These are phyloP conservation scores for Rhodotorula taiwanensis DNA, from an alignment of 768 basidiomycete genomes.

Conservation along the genomic window DNA sequence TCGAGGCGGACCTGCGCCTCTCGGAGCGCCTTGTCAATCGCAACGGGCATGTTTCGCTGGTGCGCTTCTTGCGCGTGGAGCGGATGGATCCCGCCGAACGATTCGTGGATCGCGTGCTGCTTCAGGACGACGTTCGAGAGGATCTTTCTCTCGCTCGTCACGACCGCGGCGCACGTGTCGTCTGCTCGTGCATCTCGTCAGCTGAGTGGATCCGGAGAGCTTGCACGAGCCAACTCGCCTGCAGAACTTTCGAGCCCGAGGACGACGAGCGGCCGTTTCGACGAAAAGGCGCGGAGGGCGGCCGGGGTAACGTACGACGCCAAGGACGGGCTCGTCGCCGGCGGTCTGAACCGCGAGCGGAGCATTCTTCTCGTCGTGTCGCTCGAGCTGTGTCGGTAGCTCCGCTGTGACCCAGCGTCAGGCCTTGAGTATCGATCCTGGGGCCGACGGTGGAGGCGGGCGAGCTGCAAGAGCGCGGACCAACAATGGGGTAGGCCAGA, in stretches of 20 bases:
- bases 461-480: too few species aligned
- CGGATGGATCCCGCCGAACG: constrained; percentile 45
- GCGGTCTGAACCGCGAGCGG: background rate
- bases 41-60: constrained; percentile 73
- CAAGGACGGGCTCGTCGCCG: background rate
- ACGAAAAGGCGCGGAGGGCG: background rate
- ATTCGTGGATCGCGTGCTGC: constrained; percentile 55
- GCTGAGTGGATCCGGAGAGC: background rate
- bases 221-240: background rate
- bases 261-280: constrained; percentile 18
- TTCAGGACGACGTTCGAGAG: constrained; percentile 80
- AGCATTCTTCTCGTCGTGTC: too few species aligned
- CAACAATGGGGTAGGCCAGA: too few species aligned
- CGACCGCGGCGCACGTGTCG: constrained; percentile 84
- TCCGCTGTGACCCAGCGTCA: too few species aligned
- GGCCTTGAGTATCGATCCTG: too few species aligned
- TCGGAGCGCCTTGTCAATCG: constrained; percentile 60
- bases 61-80: constrained; percentile 59
- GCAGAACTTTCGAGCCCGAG: constrained; percentile 38
- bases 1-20: constrained; percentile 57
- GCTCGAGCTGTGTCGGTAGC: too few species aligned
- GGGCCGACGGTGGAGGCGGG: too few species aligned
- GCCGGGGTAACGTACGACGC: too few species aligned
- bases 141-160: constrained; percentile 59
- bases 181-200: constrained; percentile 50